Conservation (phyloP, 1,139 yeast genomes). For the Candida buenavistaensis region DNA sequence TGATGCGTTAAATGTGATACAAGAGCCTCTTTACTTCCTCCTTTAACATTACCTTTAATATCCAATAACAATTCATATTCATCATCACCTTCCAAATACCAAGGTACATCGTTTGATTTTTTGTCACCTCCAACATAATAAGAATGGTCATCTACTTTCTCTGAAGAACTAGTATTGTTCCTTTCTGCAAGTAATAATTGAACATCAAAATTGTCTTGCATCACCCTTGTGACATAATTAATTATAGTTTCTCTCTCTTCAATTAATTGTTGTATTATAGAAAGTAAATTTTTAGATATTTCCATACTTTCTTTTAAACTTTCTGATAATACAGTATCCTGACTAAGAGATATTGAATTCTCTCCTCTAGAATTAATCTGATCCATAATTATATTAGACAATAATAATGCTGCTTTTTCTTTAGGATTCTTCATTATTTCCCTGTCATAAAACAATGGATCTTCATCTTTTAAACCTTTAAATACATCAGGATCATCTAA, state of each 20-base stretch:
- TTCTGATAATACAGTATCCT: conserved; percentile 45
- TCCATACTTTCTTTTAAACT: conserved; percentile 48
- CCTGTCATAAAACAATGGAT: conserved; percentile 43
- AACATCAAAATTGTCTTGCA: conserved; percentile 70
- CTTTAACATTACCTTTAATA: conserved; percentile 71
- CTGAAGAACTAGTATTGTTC: conserved; percentile 51
- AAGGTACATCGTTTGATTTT: conserved; percentile 53
- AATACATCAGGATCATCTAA: conserved; percentile 74
- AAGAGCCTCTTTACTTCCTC: conserved; percentile 82
- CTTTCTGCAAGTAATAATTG: conserved; percentile 62
- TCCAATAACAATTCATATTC: conserved; percentile 75
- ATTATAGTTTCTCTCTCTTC: conserved; percentile 70
- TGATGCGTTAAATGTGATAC: conserved; percentile 86
- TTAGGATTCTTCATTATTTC: conserved; percentile 40
- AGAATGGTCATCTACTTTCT: conserved; percentile 36
- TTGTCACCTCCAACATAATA: conserved; percentile 39
- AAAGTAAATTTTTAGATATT: conserved; percentile 43
- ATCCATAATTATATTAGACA: conserved; percentile 46
- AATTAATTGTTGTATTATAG: conserved; percentile 55
- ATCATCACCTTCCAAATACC: conserved; percentile 81
- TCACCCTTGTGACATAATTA: conserved; percentile 72
- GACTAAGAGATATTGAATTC: conserved; percentile 45
- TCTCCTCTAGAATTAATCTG: conserved; percentile 42
- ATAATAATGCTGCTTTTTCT: conserved; percentile 51
- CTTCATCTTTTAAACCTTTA: conserved; percentile 60